A percentile compares a stretch with the other conserved stretches of the same genome.
phyloP scores from a whole-genome alignment of 2,329 filamentous ascomycete genomes.

The Exophiala xenobiotica region DNA sequence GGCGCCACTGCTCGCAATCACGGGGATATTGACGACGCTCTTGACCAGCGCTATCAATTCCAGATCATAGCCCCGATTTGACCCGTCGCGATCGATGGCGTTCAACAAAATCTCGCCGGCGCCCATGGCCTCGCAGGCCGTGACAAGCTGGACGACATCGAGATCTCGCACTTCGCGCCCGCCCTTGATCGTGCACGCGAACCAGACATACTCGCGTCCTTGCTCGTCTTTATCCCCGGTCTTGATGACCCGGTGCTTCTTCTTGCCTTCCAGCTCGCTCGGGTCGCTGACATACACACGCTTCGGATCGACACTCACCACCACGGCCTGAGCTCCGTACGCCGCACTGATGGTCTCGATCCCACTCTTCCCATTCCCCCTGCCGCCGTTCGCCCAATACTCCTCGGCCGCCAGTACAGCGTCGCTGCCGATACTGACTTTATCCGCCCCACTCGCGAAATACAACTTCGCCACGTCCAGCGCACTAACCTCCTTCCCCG shows the following conservation, averaged over 20 bases:
- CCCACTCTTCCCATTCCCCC: conserved; percentile 75
- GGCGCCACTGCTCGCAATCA: conserved; percentile 91
- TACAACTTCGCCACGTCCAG: conserved; percentile 94
- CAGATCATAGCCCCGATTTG: conserved; percentile 89
- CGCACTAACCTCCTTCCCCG: conserved; percentile 81
- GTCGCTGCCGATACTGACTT: conserved; percentile 94
- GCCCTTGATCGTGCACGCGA: conserved; percentile 94
- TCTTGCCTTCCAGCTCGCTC: conserved; percentile 46
- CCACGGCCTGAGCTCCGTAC: conserved; percentile 95
- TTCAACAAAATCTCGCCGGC: conserved; percentile 92
- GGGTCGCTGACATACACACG: conserved; percentile 77
- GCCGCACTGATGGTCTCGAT: conserved; percentile 93
- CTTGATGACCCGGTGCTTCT: conserved; percentile 69
- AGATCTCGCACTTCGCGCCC: conserved; percentile 91
- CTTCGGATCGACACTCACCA: conserved; percentile 92
- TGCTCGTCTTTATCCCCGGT: conserved; percentile 67
- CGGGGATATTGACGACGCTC: conserved; percentile 79
- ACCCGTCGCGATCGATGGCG: conserved; percentile 96
- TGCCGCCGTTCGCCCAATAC: conserved; percentile 71
- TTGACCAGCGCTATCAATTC: conserved; percentile 91
- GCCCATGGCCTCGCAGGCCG: conserved; percentile 93
- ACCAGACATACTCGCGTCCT: conserved; percentile 87
- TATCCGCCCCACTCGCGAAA: conserved; percentile 95
- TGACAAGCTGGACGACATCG: conserved; percentile 83
- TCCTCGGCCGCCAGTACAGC: conserved; percentile 90